A percentile compares a stretch with the other conserved stretches of the same genome.
phyloP scores from a whole-genome alignment of 2,329 filamentous ascomycete genomes.

The Trichoderma cornu-damae region DNA sequence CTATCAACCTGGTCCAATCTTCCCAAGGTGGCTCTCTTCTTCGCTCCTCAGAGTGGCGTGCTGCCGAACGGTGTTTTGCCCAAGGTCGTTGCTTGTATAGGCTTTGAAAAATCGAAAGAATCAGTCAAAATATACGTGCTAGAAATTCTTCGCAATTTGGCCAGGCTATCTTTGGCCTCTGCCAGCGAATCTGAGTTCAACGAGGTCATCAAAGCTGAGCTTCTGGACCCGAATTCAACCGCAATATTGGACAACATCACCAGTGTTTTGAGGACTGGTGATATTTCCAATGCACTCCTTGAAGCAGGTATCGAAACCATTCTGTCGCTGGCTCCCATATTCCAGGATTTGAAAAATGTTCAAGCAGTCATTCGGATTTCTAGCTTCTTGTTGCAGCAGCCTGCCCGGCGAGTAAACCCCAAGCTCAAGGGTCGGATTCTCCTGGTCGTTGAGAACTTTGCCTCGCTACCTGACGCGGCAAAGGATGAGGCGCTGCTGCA shows the following conservation, averaged over 20 bases:
- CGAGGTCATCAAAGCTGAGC: conserved; percentile 49
- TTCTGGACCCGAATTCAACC: conserved; percentile 54
- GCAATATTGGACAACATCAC: conserved; percentile 64
- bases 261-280: conserved; percentile 55
- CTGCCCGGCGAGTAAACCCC: conserved; percentile 74
- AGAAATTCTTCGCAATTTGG: conserved; percentile 65
- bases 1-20: conserved; percentile 75
- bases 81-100: conserved; percentile 67
- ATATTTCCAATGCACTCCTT: conserved; percentile 66
- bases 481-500: conserved; percentile 47
- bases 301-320: conserved; percentile 75
- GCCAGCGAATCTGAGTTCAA: conserved; percentile 53
- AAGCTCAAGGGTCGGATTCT: conserved; percentile 78
- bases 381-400: conserved; percentile 76
- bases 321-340: conserved; percentile 66
- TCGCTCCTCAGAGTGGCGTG: conserved; percentile 42
- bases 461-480: conserved; percentile 53
- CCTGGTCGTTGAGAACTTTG: conserved; percentile 73
- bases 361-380: conserved; percentile 75
- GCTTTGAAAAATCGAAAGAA: conserved; percentile 69
- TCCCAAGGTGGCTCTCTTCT: conserved; percentile 60
- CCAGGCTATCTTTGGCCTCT: conserved; percentile 54
- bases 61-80: conserved; percentile 59
- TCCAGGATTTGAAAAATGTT: conserved; percentile 63
- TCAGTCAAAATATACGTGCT: conserved; percentile 81